Percentiles rank a stretch among this genome's conserved stretches.
Evolutionary conservation across 306 rosid genomes (phyloP).

Genomic region (Benincasa hispida): DNA sequence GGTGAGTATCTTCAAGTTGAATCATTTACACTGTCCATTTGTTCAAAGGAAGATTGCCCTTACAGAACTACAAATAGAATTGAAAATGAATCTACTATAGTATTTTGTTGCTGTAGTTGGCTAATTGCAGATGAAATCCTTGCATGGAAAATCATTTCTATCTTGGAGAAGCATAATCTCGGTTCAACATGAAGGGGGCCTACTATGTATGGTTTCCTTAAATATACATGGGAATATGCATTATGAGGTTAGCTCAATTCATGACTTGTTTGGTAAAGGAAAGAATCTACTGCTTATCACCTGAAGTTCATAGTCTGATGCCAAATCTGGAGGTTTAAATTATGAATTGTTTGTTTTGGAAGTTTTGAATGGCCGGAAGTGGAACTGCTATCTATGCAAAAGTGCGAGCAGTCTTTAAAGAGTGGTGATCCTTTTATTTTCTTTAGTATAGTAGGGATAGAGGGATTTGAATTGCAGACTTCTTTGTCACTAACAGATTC

Average conservation of each 20-base stretch:
- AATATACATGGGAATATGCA: background rate
- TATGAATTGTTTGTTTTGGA: background rate
- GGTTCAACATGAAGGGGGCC: background rate
- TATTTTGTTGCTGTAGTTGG: constrained; percentile 38
- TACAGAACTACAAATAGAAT: constrained; percentile 23
- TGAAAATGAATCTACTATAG: constrained; percentile 3
- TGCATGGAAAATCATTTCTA: constrained; percentile 37
- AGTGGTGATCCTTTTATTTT: background rate
- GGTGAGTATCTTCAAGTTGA: constrained; percentile 34
- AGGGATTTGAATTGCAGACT: no score
- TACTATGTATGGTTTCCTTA: background rate
- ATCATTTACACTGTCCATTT: constrained; percentile 25
- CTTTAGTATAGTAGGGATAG: no score
- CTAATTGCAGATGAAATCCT: constrained; percentile 31
- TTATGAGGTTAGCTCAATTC: background rate
- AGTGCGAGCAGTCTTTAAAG: background rate
- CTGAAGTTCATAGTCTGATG: background rate
- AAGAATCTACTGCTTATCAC: background rate
- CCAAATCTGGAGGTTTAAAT: background rate
- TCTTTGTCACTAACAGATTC: no score
- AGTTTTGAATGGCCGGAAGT: background rate
- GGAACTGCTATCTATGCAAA: background rate
- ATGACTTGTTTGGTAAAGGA: background rate
- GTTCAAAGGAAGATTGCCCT: constrained; percentile 32
- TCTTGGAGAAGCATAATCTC: constrained; percentile 12